Conservation (phyloP, 352 stramenopile species). For the Pilasporangium apinafurcum region DNA sequence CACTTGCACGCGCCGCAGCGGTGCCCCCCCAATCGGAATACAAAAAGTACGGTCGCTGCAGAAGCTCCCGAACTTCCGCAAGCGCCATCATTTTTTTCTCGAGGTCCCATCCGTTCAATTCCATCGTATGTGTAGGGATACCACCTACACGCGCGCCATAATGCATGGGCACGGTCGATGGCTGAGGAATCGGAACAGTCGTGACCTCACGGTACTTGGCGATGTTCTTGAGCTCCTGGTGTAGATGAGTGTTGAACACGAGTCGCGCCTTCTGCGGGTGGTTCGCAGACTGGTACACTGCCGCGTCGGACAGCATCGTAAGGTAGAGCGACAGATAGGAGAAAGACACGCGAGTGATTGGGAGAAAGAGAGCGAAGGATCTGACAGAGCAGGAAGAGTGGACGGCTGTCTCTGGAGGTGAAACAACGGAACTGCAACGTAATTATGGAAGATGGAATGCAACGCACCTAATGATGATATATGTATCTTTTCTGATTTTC, state of each 20-base stretch:
- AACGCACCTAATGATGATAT: too few relatives aligned
- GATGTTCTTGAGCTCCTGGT: conserved; percentile 65
- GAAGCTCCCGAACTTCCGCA: conserved; percentile 45
- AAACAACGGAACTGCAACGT: too few relatives aligned
- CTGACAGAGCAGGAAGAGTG: too few relatives aligned
- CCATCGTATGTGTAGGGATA: conserved; percentile 20
- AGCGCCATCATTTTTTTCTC: conserved; percentile 76
- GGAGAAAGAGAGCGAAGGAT: too few relatives aligned
- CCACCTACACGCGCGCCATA: conserved; percentile 9
- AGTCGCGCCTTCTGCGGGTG: conserved; percentile 50
- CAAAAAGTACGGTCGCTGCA: conserved; percentile 69
- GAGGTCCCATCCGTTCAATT: conserved; percentile 69
- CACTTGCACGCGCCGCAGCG: conserved; percentile 13
- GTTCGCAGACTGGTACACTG: conserved; percentile 33
- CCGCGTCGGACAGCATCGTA: conserved; percentile 30
- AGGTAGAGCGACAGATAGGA: too few relatives aligned
- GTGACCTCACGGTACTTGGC: conserved; percentile 54
- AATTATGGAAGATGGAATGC: too few relatives aligned
- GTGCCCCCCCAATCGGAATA: conserved; percentile 55
- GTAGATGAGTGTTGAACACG: conserved; percentile 69
- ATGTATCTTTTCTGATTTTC: too few relatives aligned
- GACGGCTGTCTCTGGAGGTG: too few relatives aligned
- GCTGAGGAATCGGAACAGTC: conserved; percentile 8
- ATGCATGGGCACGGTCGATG: conserved; percentile 28
- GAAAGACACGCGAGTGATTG: too few relatives aligned